Evolutionary conservation across 768 basidiomycete species (phyloP), one percentile per base, ranked within the genome.

Genomic region (Tephrocybe rancida): DNA sequence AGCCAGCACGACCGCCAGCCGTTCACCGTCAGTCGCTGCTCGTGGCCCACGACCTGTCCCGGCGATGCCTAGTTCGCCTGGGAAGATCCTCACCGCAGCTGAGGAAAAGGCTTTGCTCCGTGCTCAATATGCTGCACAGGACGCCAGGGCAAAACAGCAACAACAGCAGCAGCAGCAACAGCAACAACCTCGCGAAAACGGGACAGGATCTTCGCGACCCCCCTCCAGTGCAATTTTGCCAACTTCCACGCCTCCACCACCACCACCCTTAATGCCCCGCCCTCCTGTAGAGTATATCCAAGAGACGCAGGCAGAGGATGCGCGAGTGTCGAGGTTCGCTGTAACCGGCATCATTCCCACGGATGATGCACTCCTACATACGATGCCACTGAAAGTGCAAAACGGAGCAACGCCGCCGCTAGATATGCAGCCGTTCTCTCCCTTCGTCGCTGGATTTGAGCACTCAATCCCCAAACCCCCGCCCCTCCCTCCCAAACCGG

Each of bases 201-300:
- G 67, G 9, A 60, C 65, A 49, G 54, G 56, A 21, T 54, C 66
- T 38, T 53, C 50, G 25, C 44, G 48, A 49, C 61, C 44, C 50
- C 56, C 59, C 32, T 57, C 58, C 48, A 54, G 50, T 48, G 39
- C 55, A 0, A 53, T 57, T 29, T 54, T 38, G n/a, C 3, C 52
- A 10, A 52, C 44, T 24, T 32, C 59, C 47, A 59, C 63, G 8
- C 56, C 71, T 3, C 73, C 74, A 0, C 68, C 79, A 0, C 90
- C 88, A 0, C 89, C 90, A 1, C 89, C 90, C 7, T 71, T 92
- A 56, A 72, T 80, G 74, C 91, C 90, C 2, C 83, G 86, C 46
- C 91, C 90, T 1, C 91, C 90, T 8, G 82, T 67, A 5, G 86
- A 88, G 50, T 92, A 92, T 65, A 90, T 93, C 55, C 82, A 87